These are phyloP conservation scores for Sarocladium brachiariae DNA, from an alignment of 2,329 filamentous ascomycete genomes.

Conservation along the genomic window DNA sequence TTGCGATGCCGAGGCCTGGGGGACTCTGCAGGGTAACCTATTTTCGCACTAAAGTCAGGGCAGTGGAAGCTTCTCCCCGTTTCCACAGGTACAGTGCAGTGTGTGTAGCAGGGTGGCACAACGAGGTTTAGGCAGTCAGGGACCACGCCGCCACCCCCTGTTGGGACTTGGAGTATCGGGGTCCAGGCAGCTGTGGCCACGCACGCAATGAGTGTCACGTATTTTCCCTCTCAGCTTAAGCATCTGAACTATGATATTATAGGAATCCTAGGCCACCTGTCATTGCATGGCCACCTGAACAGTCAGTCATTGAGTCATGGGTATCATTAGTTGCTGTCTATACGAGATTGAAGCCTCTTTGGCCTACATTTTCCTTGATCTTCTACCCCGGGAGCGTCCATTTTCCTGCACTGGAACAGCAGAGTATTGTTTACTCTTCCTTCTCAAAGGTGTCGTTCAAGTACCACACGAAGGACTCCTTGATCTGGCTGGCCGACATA, in stretches of 20 bases:
- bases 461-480: slow-evolving; percentile 59
- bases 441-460: slow-evolving; percentile 59
- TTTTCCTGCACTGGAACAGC: too few species aligned
- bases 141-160: neutral
- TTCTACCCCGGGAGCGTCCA: too few species aligned
- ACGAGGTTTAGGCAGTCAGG: slow-evolving; percentile 5
- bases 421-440: slow-evolving; percentile 40
- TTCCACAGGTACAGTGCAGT: slow-evolving; percentile 18
- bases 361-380: too few species aligned
- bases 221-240: neutral
- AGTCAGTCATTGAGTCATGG: too few species aligned
- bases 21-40: slow-evolving; percentile 14
- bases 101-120: neutral
- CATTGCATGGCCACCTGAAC: too few species aligned
- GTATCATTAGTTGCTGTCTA: neutral
- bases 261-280: neutral
- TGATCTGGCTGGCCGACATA: slow-evolving; percentile 46
- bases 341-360: neutral
- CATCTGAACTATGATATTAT: neutral
- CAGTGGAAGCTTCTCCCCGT: slow-evolving; percentile 25
- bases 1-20: slow-evolving; percentile 16
- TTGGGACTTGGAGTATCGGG: neutral
- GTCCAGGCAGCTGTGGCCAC: slow-evolving; percentile 17
- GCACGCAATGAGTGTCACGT: slow-evolving; percentile 15
- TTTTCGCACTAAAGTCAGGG: slow-evolving; percentile 9